phyloP scores from a whole-genome alignment of 768 basidiomycete genomes.

The Megacollybia marginata region DNA sequence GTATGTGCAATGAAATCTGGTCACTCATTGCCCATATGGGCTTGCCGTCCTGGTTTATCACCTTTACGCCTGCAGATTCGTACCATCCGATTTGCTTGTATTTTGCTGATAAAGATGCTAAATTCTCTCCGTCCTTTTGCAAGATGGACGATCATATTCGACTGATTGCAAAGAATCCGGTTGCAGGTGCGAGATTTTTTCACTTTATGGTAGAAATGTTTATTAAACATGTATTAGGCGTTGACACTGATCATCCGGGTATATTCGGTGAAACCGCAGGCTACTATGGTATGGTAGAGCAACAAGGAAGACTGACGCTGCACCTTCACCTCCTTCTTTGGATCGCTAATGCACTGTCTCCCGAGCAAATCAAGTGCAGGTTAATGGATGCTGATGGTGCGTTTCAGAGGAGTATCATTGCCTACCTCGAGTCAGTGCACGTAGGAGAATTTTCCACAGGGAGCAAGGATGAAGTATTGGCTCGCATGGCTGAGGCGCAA shows the following conservation, averaged over 20 bases:
- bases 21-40: slow-evolving; percentile 1
- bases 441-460: slow-evolving; percentile 1
- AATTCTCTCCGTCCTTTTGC: neutral
- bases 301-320: slow-evolving; percentile 14
- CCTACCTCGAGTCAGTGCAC: neutral
- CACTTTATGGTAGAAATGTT: slow-evolving; percentile 11
- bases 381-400: neutral
- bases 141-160: neutral
- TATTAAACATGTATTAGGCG: slow-evolving; percentile 7
- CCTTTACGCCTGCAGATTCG: slow-evolving; percentile 1
- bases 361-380: slow-evolving; percentile 2
- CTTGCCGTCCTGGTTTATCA: slow-evolving; percentile 4
- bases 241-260: slow-evolving; percentile 2
- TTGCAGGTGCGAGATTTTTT: slow-evolving; percentile 13
- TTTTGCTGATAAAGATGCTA: neutral
- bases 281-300: slow-evolving; percentile 18
- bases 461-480: neutral
- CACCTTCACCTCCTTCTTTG: slow-evolving; percentile 17
- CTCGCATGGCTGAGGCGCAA: neutral
- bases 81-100: slow-evolving; percentile 1
- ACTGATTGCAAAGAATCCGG: slow-evolving; percentile 7
- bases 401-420: slow-evolving; percentile 1
- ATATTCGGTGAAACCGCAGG: slow-evolving; percentile 8
- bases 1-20: slow-evolving; percentile 1
- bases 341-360: slow-evolving; percentile 4